Evolutionary conservation across 164 flowering plant species (phyloP).

Genomic region (Umbilicus rupestris): DNA sequence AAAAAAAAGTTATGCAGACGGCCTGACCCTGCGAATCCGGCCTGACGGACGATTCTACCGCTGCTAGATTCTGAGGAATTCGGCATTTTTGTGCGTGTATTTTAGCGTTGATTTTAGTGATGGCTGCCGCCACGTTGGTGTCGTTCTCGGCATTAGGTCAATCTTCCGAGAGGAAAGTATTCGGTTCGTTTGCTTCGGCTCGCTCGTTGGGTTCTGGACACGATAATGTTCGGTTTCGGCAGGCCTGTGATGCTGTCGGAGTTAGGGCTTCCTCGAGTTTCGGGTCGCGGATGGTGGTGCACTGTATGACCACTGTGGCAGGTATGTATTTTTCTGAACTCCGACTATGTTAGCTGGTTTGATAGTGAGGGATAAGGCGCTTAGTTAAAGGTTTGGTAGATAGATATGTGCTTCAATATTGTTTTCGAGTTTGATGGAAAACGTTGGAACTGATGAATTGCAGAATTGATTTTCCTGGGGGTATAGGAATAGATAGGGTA

Average conservation of each 20-base stretch:
- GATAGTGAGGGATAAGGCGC: background rate
- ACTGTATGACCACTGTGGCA: slow-evolving; percentile 20
- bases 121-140: slow-evolving; percentile 40
- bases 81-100: background rate
- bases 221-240: slow-evolving; percentile 20
- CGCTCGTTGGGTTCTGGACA: slow-evolving; percentile 8
- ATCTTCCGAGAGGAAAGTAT: slow-evolving; percentile 24
- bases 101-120: slow-evolving; percentile 8
- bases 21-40: background rate
- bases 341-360: background rate
- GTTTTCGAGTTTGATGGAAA: background rate
- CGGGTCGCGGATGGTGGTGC: slow-evolving; percentile 20
- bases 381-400: background rate
- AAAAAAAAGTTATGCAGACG: background rate
- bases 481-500: too few relatives aligned
- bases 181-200: slow-evolving; percentile 13
- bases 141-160: slow-evolving; percentile 32
- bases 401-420: too few relatives aligned
- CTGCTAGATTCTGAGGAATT: too few relatives aligned
- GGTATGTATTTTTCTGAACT: slow-evolving; percentile 11
- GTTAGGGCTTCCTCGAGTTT: slow-evolving; percentile 15
- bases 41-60: background rate
- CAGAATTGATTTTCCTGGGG: background rate
- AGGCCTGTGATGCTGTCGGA: slow-evolving; percentile 12
- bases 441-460: background rate